phyloP scores from a whole-genome alignment of 129 eudicot genomes.

The Deinandra increscens region DNA sequence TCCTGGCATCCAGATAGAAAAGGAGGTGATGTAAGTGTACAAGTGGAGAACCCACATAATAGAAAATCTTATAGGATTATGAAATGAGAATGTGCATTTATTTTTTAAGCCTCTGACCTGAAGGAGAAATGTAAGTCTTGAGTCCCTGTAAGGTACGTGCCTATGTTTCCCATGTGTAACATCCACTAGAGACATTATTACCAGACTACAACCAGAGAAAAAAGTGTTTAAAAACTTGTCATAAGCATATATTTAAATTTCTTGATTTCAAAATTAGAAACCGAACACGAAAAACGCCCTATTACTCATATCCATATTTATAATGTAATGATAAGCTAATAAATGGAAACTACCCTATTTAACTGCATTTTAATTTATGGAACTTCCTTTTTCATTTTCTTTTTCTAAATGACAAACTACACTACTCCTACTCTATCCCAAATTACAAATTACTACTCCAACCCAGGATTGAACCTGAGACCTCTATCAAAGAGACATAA shows the following conservation, averaged over 20 bases:
- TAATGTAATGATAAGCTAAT: neutral
- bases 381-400: too few relatives aligned
- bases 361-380: slow-evolving; percentile 3
- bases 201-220: slow-evolving; percentile 55
- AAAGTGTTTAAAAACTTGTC: neutral
- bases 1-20: slow-evolving; percentile 55
- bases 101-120: slow-evolving; percentile 57
- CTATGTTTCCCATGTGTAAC: slow-evolving; percentile 86
- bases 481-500: too few relatives aligned
- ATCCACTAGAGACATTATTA: slow-evolving; percentile 90
- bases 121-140: slow-evolving; percentile 84
- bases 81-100: slow-evolving; percentile 24
- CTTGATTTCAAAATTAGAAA: neutral
- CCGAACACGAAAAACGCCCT: neutral
- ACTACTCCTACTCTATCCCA: too few relatives aligned
- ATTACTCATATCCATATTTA: neutral
- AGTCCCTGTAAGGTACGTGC: slow-evolving; percentile 92
- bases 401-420: too few relatives aligned
- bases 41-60: slow-evolving; percentile 8
- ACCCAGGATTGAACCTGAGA: too few relatives aligned
- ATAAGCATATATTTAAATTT: neutral
- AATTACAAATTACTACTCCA: too few relatives aligned
- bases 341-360: slow-evolving; percentile 1
- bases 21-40: neutral
- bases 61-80: slow-evolving; percentile 9